Conservation (phyloP, 345 rosid species). For the Acer negundo region DNA sequence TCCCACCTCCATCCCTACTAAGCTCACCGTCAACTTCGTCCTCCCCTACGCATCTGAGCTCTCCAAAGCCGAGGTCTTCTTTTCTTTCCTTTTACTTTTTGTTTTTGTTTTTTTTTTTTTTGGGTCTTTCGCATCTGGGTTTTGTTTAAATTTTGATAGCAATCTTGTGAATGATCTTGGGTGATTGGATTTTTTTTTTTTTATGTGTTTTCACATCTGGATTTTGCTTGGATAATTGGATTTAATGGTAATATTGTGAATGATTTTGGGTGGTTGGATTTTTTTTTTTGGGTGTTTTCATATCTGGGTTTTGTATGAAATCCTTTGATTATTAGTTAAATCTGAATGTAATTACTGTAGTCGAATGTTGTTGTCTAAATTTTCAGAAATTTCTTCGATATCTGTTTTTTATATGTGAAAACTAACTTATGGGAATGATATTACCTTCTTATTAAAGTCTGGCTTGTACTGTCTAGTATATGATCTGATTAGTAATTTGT, state of each 20-base stretch:
- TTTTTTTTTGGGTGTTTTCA: background rate
- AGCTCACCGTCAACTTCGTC: conserved; percentile 84
- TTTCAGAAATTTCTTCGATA: too few species aligned
- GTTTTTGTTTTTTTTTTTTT: background rate
- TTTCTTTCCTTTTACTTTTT: background rate
- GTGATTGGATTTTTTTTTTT: background rate
- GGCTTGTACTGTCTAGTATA: too few species aligned
- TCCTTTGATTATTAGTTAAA: background rate
- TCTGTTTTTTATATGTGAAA: too few species aligned
- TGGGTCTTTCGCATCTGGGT: conserved; percentile 8
- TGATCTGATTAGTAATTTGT: too few species aligned
- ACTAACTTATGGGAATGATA: too few species aligned
- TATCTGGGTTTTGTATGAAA: background rate
- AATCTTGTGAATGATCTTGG: background rate
- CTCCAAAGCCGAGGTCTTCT: conserved; percentile 53
- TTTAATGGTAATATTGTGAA: background rate
- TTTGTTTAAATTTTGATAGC: background rate
- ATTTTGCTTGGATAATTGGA: conserved; percentile 18
- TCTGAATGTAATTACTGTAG: too few species aligned
- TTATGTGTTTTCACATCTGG: conserved; percentile 9
- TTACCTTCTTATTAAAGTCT: too few species aligned
- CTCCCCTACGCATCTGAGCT: conserved; percentile 71
- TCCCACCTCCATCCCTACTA: conserved; percentile 67
- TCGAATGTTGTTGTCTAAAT: too few species aligned
- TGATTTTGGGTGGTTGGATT: background rate